These are phyloP conservation scores for Senna tora DNA, from an alignment of 306 rosid species.

Conservation along the genomic window DNA sequence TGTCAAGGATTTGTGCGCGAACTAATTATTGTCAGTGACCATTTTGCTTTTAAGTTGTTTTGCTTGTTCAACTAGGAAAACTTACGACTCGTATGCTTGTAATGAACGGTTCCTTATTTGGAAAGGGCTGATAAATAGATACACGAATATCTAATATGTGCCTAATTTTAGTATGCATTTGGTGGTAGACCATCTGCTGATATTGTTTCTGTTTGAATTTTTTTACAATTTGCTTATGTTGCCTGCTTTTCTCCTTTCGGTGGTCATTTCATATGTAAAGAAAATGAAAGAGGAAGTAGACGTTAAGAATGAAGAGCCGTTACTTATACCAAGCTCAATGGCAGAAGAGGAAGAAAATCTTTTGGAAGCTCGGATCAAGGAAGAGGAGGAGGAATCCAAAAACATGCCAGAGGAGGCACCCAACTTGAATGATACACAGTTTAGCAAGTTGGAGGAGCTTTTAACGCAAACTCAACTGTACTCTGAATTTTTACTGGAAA, in stretches of 20 bases:
- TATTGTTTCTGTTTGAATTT: background rate
- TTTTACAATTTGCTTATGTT: slow-evolving; percentile 15
- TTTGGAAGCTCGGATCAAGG: slow-evolving; percentile 59
- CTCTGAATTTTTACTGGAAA: slow-evolving; percentile 85
- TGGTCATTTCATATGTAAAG: slow-evolving; percentile 38
- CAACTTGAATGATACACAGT: slow-evolving; percentile 62
- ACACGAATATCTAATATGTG: background rate
- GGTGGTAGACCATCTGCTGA: slow-evolving; percentile 1
- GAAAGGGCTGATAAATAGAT: background rate
- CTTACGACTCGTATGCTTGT: background rate
- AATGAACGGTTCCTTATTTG: background rate
- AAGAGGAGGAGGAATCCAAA: slow-evolving; percentile 50
- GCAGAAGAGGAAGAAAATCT: slow-evolving; percentile 68
- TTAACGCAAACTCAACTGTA: slow-evolving; percentile 81
- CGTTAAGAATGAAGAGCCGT: slow-evolving; percentile 50
- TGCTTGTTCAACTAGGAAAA: background rate
- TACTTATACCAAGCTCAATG: slow-evolving; percentile 49
- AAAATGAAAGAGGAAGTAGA: slow-evolving; percentile 1
- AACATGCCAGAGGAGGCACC: slow-evolving; percentile 41
- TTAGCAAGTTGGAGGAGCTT: slow-evolving; percentile 88
- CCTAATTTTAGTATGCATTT: background rate
- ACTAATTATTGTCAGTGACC: background rate
- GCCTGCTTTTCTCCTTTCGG: background rate
- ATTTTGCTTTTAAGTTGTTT: background rate
- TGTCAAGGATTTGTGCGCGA: background rate